A percentile compares a stretch with the other conserved stretches of the same genome.
phyloP scores from a whole-genome alignment of 2,329 filamentous ascomycete species.

The Calonectria multiphialidica region DNA sequence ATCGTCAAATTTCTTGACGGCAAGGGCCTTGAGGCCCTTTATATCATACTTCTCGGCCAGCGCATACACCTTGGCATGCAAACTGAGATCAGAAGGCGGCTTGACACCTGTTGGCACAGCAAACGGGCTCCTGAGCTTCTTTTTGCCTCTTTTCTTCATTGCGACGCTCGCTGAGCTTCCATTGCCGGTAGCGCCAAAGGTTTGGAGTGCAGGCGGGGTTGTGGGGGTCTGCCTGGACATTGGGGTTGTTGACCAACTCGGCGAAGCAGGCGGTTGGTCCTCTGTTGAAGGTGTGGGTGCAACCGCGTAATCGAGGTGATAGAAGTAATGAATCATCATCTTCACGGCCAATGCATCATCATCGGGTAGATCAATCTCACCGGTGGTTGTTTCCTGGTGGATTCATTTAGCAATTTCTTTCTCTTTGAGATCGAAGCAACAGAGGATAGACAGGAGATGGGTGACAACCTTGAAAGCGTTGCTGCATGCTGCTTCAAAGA shows the following conservation, averaged over 20 bases:
- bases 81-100: neutral
- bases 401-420: neutral
- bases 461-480: neutral
- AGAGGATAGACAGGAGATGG: neutral
- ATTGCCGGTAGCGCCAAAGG: neutral
- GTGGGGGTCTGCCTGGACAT: neutral
- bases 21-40: neutral
- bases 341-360: conserved; percentile 16
- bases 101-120: neutral
- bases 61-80: conserved; percentile 15
- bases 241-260: neutral
- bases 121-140: neutral
- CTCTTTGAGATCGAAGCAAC: no score
- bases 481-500: conserved; percentile 12
- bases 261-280: neutral
- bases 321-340: conserved; percentile 22
- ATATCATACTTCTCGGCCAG: conserved; percentile 11
- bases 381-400: conserved; percentile 10
- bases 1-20: conserved; percentile 3
- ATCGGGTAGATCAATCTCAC: conserved; percentile 3
- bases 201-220: neutral
- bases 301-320: conserved; percentile 3
- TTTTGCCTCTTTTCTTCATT: neutral
- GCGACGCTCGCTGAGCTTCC: neutral
- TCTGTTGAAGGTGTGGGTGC: neutral